Conservation (phyloP, 1,139 yeast species). For the Yamadazyma conglobata region DNA sequence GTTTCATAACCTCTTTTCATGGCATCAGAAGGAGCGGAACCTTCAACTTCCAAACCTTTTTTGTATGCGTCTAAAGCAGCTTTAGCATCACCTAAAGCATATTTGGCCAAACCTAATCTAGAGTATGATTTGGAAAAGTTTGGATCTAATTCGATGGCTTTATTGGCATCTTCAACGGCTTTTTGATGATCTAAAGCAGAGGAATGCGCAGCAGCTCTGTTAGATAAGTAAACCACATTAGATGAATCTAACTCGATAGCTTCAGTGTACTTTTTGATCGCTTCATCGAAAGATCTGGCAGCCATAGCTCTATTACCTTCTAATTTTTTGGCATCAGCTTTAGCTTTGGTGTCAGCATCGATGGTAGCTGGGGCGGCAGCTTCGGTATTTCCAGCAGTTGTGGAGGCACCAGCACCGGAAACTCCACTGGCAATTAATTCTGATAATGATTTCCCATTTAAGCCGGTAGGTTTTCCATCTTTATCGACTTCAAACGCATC, state of each 20-base stretch:
- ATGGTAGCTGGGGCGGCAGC: conserved; percentile 22
- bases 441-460: conserved; percentile 47
- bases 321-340: conserved; percentile 79
- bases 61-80: conserved; percentile 90
- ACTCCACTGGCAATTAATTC: conserved; percentile 37
- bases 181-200: conserved; percentile 68
- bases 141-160: conserved; percentile 76
- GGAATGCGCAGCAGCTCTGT: conserved; percentile 96
- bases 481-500: conserved; percentile 78
- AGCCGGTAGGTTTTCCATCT: conserved; percentile 38
- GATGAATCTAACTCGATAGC: conserved; percentile 72
- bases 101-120: conserved; percentile 89
- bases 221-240: conserved; percentile 83
- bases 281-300: conserved; percentile 62
- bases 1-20: conserved; percentile 94
- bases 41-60: conserved; percentile 83
- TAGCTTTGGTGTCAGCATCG: conserved; percentile 54
- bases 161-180: conserved; percentile 81
- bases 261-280: conserved; percentile 72
- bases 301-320: conserved; percentile 94
- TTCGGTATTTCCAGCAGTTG: conserved; percentile 16
- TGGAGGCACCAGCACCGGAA: conserved; percentile 12
- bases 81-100: conserved; percentile 84
- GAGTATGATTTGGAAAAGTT: conserved; percentile 89
- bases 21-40: conserved; percentile 78